Evolutionary conservation across 345 rosid genomes (phyloP), one percentile per base, ranked within the genome.

Genomic region (Hibiscus mutabilis): DNA sequence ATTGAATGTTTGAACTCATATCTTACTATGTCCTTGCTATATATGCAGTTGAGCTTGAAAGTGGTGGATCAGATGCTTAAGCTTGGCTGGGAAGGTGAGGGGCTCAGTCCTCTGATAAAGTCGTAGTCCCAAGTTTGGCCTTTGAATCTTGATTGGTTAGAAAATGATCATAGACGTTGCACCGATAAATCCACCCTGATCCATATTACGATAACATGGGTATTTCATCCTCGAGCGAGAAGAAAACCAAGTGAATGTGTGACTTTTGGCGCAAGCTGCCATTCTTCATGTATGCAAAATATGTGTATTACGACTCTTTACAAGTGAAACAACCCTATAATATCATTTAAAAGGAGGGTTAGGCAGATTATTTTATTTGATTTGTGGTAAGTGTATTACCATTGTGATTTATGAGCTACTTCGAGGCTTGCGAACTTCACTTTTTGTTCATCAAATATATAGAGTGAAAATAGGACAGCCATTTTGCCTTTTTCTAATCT

Each of bases 61-160:
- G 89, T 89, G 63, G 96, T 92, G 75, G 97, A 95, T 81, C 98
- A 87, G 52, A 92, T 88, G 99, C 87, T 95, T 51, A 95, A 90
- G 86, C 97, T 90, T 75, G 97, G 99, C n/a, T 90, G 97, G 97
- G 98, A 91, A 83, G 97, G 97, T 24, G 90, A 89, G 3, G 90
- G 87, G 68, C 80, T 90, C 22, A 84, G 83, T 82, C 88, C 91
- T 70, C 85, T 83, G 53, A 85, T 87, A 68, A 83, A 86, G 72
- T 79, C 79, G 14, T 80, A 84, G 29, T 49, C 31, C 21, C 33
- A 12, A 37, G 22, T 73, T 33, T 18, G 24, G 80, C 73, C 22
- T 53, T 64, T 15, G 70, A 16, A 63, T 73, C 33, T 62, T 29
- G 68, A 29, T 37, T 52, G 6, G 51, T 62, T 13, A 6, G 4